Evolutionary conservation across 768 basidiomycete genomes (phyloP).

Genomic region (Naganishia vaughanmartiniae): DNA sequence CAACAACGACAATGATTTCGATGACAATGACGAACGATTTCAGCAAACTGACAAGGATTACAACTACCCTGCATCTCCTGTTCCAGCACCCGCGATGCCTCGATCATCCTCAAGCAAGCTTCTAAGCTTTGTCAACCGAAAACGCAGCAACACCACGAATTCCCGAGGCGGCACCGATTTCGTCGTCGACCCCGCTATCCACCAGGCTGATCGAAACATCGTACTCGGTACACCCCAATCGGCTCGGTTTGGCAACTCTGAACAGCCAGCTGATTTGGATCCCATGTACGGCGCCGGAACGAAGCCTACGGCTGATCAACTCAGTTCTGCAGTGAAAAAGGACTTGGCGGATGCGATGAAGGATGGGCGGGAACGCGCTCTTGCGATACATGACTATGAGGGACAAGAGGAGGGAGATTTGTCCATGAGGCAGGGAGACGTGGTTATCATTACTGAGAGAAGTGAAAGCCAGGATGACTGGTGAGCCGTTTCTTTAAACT

Average conservation of each 20-base stretch:
- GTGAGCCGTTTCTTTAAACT: constrained; percentile 28
- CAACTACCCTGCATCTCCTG: neutral
- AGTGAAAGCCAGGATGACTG: constrained; percentile 54
- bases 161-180: constrained; percentile 23
- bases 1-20: neutral
- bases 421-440: constrained; percentile 61
- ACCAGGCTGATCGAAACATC: constrained; percentile 13
- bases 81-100: neutral
- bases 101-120: constrained; percentile 23
- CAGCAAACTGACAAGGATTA: constrained; percentile 11
- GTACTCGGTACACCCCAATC: neutral
- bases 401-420: constrained; percentile 77
- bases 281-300: constrained; percentile 1
- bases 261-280: constrained; percentile 9
- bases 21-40: neutral
- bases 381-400: constrained; percentile 70
- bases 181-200: constrained; percentile 24
- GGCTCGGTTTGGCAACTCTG: neutral
- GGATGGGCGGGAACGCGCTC: constrained; percentile 58
- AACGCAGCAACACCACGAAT: constrained; percentile 22
- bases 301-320: constrained; percentile 10
- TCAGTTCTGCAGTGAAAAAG: constrained; percentile 19
- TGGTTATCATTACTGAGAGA: constrained; percentile 68
- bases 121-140: constrained; percentile 24
- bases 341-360: constrained; percentile 43